Base-by-base conservation (phyloP, 129 eudicot species). In the Flaveria trinervia region DNA sequence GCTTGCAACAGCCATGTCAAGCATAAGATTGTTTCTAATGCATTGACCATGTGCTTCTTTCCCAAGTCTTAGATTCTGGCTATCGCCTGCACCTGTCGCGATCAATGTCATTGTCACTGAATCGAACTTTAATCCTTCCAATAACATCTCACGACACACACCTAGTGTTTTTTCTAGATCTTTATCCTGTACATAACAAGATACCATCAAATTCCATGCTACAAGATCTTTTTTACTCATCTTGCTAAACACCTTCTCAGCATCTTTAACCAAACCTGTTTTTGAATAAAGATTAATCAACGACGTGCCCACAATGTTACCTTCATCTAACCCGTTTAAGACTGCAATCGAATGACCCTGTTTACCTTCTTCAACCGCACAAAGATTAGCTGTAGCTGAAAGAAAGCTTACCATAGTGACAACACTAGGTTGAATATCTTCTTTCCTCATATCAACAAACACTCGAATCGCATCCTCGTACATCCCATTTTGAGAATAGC, bases 341-440 rank as follows among this genome's bases (percentile, higher is more conserved):
- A 90, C 51, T 3, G 89, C 84, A 65, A 90, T 64, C 13, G 92
- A 85, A 88, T 85, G 96, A 70, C 88, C 92, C 77, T 90, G 96
- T 81, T 71, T 81, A 57, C 96, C 92, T 77, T 90, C 96, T 74
- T 79, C 83, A 18, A 81, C 3, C 15, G 83, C 88, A 52, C 72
- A 77, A 74, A 85, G 50, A 72, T 82, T 87, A 25, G 86, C 92
- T 9, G 88, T 72, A 73, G 96, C 96, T 2, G 96, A 90, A 77
- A 90, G 85, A 77, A 85, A 85, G 73, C 90, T 86, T 7, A 84
- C 89, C 65, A 90, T 22, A 18, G 88, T 83, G 15, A 87, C 90
- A 39, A 77, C 83, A 65, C 87, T 85, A 0, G 90, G 96, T 36
- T 83, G 83, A 70, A 87, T 28, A n/a, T 82, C 92, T 83, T 83